Conservation (phyloP, 1,284 basidiomycete species). For the Xerocomus amazonicus region DNA sequence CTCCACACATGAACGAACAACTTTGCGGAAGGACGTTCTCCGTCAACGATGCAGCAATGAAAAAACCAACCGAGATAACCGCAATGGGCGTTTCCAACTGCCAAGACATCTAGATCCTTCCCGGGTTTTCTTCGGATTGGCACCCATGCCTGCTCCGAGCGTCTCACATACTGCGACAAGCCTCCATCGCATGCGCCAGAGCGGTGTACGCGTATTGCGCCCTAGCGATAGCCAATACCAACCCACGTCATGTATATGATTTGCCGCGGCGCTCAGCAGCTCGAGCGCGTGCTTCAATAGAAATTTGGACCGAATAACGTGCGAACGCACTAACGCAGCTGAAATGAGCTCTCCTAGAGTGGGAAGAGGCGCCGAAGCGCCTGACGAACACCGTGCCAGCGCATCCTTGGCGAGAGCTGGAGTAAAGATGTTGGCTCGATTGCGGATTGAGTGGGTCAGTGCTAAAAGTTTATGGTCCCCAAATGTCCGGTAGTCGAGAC, state of each 20-base stretch:
- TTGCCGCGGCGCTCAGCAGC: conserved; percentile 52
- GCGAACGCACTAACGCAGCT: conserved; percentile 22
- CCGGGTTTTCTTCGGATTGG: conserved; percentile 25
- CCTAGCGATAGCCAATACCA: conserved; percentile 61
- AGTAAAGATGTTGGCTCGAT: too few relatives aligned
- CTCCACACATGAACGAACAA: too few relatives aligned
- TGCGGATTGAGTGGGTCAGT: too few relatives aligned
- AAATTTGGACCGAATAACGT: conserved; percentile 42
- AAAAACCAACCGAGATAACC: conserved; percentile 57
- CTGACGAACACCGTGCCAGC: conserved; percentile 25
- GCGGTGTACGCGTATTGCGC: conserved; percentile 70
- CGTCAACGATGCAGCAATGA: neutral
- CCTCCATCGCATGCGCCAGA: conserved; percentile 56
- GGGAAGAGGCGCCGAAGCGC: conserved; percentile 25
- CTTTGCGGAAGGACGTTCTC: conserved; percentile 35
- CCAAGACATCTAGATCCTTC: conserved; percentile 23
- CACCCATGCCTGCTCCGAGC: conserved; percentile 65
- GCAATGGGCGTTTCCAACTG: conserved; percentile 59
- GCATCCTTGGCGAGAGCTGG: conserved; percentile 23
- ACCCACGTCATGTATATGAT: conserved; percentile 65
- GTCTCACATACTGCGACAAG: conserved; percentile 65
- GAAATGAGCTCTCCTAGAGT: conserved; percentile 31
- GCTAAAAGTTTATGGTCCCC: too few relatives aligned
- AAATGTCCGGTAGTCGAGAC: too few relatives aligned
- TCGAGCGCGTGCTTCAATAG: conserved; percentile 58